Base-by-base conservation (phyloP, 2,329 filamentous ascomycete species). In the Blastomyces silverae region DNA sequence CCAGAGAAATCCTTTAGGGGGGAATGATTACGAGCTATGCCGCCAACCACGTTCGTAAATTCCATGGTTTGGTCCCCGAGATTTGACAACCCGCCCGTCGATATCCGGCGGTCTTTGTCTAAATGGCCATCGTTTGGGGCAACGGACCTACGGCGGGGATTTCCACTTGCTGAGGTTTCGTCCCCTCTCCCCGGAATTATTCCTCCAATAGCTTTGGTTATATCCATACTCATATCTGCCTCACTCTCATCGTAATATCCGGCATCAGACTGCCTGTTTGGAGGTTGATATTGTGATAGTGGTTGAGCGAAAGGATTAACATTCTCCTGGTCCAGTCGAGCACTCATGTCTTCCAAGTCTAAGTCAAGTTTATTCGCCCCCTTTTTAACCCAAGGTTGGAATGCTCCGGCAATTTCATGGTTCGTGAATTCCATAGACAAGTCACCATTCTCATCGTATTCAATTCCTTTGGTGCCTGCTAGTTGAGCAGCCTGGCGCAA, bases 201-300 rank as follows among this genome's bases (percentile, higher is more conserved):
- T 2, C 88, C 85, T 10, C 93, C 93, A 63, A 96, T 81, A 10
- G 86, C 90, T 64, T 85, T 86, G 1, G 93, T 97, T 8, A 97
- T 90, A 70, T 97, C 93, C 93, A 97, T 97, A 28, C 91, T 94
- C 82, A 95, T 87, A 50, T 92, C 90, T 68, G 86, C 84, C 22
- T 61, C 59, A 22, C 59, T 50, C 25, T 84, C 83, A 31, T 83
- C 79, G 20, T 76, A 74, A 15, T 80, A 80, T 15, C 83, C 81
- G 5, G 78, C 73, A 31, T 81, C 72, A 62, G 80, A 77, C 65
- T 75, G 75, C 34, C 67, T 48, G 66, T 64, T 67, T 71, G 66
- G 20, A 64, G 56, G 52, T 13, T 66, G 57, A 60, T 67, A 61
- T 20, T 64, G 53, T 7, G 48, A 34, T 8, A 64, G 52, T 42